These are phyloP conservation scores for Salix caprea DNA, from an alignment of 345 rosid genomes.

Conservation along the genomic window DNA sequence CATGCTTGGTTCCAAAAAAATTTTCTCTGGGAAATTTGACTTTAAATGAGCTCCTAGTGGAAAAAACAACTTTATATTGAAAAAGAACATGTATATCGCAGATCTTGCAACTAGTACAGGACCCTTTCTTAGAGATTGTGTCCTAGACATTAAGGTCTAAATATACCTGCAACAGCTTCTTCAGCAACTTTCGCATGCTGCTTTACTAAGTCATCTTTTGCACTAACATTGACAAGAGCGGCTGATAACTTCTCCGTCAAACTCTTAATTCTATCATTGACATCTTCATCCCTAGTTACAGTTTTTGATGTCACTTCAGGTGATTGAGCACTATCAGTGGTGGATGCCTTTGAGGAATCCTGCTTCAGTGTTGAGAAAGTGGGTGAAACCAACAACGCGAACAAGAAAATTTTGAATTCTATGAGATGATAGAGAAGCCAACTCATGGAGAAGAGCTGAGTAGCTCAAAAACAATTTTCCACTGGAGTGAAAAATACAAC, in stretches of 20 bases:
- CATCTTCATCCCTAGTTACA: constrained; percentile 39
- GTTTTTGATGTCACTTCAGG: constrained; percentile 51
- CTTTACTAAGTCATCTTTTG: constrained; percentile 79
- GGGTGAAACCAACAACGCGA: neutral
- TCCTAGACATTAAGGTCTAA: neutral
- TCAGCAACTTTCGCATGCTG: constrained; percentile 96
- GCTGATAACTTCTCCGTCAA: constrained; percentile 62
- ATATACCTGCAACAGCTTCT: constrained; percentile 86
- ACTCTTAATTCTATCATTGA: constrained; percentile 39
- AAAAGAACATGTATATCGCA: neutral
- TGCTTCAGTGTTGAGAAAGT: constrained; percentile 29
- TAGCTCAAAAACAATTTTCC: neutral
- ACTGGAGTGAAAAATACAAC: neutral
- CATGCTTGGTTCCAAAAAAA: neutral
- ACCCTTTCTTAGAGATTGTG: neutral
- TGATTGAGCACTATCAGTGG: constrained; percentile 38
- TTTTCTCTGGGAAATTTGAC: neutral
- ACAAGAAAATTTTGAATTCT: neutral
- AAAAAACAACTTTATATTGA: neutral
- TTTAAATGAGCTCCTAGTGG: neutral
- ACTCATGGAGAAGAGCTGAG: neutral
- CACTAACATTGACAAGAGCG: constrained; percentile 66
- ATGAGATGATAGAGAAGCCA: neutral
- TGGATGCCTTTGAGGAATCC: constrained; percentile 59
- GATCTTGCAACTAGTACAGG: neutral